These are phyloP conservation scores for Botrytis fragariae DNA, from an alignment of 2,329 filamentous ascomycete genomes.

Conservation along the genomic window DNA sequence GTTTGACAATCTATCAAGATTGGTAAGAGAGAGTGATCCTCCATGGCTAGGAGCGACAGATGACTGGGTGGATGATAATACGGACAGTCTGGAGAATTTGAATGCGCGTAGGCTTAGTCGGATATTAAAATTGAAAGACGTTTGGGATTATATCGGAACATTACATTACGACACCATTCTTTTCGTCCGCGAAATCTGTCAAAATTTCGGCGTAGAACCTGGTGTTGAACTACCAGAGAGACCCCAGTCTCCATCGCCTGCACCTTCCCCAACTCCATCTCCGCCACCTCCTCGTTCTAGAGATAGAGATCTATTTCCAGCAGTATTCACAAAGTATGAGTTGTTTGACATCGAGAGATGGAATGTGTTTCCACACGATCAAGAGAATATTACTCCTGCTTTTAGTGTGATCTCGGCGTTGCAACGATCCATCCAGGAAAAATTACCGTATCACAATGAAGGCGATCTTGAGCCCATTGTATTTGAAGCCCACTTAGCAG, in stretches of 20 bases:
- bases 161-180: background rate
- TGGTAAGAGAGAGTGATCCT: background rate
- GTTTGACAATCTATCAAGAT: background rate
- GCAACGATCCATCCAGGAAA: background rate
- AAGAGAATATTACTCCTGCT: background rate
- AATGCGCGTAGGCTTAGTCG: background rate
- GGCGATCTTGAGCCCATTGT: background rate
- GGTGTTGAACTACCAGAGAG: background rate
- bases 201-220: background rate
- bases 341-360: background rate
- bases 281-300: background rate
- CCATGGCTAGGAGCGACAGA: background rate
- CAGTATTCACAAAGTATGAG: background rate
- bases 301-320: background rate
- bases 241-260: background rate
- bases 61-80: constrained; percentile 2
- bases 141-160: background rate
- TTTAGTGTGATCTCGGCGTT: background rate
- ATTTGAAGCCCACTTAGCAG: accelerated
- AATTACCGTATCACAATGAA: background rate
- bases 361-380: background rate
- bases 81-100: background rate
- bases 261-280: background rate
- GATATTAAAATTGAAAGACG: background rate
- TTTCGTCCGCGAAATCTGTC: background rate